A percentile compares a stretch with the other conserved stretches of the same genome.
phyloP scores from a whole-genome alignment of 2,329 filamentous ascomycete species.

The Massarina eburnea region DNA sequence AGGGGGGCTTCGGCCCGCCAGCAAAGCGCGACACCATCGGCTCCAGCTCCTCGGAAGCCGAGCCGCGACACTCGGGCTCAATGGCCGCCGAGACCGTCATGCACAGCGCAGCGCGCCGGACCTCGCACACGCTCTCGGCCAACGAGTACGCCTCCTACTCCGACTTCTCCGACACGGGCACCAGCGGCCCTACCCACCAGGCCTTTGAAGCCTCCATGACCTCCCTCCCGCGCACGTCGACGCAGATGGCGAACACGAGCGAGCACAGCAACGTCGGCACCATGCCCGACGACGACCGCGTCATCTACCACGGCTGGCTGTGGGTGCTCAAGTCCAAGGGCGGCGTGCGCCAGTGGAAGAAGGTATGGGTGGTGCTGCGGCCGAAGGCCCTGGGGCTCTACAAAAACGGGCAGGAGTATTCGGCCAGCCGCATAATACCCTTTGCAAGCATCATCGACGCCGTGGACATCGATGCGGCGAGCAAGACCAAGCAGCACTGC shows the following conservation, averaged over 20 bases:
- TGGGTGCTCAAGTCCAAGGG: slow-evolving; percentile 80
- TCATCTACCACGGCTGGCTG: slow-evolving; percentile 93
- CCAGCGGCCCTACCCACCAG: slow-evolving; percentile 40
- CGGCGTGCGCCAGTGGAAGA: slow-evolving; percentile 91
- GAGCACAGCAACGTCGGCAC: slow-evolving; percentile 59
- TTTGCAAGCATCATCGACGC: slow-evolving; percentile 81
- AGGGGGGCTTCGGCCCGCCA: slow-evolving; percentile 44
- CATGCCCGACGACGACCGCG: slow-evolving; percentile 70
- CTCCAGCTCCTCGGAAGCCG: slow-evolving; percentile 52
- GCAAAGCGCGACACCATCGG: slow-evolving; percentile 28
- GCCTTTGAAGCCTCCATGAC: slow-evolving; percentile 54
- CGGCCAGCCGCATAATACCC: slow-evolving; percentile 77
- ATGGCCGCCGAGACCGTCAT: slow-evolving; percentile 29
- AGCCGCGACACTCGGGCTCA: slow-evolving; percentile 34
- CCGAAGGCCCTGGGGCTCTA: slow-evolving; percentile 85
- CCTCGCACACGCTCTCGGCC: slow-evolving; percentile 65
- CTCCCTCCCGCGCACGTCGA: slow-evolving; percentile 32
- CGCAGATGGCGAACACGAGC: slow-evolving; percentile 57
- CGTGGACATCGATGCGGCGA: slow-evolving; percentile 88
- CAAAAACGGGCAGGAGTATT: slow-evolving; percentile 89
- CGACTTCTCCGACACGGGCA: slow-evolving; percentile 78
- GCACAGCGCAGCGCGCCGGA: slow-evolving; percentile 50
- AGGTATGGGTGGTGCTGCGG: slow-evolving; percentile 88
- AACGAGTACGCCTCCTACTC: slow-evolving; percentile 76
- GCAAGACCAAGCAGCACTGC: slow-evolving; percentile 80